A percentile compares a stretch with the other conserved stretches of the same genome.
phyloP scores from a whole-genome alignment of 2,329 filamentous ascomycete genomes.

The Sphaerulina musiva region DNA sequence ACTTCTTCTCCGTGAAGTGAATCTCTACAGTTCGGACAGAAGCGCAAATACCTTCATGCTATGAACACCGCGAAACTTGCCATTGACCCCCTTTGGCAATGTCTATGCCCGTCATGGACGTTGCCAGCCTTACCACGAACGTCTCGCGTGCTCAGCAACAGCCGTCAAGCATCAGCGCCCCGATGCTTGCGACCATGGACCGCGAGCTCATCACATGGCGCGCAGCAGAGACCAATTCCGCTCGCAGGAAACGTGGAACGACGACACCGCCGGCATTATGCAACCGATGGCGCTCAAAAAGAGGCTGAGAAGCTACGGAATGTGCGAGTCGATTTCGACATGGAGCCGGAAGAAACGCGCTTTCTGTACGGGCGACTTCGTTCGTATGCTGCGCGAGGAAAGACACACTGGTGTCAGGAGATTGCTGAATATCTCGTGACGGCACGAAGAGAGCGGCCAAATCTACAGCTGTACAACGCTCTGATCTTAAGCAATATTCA shows the following conservation, averaged over 20 bases:
- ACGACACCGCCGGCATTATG: neutral
- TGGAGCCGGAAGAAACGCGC: conserved; percentile 18
- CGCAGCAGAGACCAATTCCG: neutral
- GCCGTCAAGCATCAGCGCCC: conserved; percentile 3
- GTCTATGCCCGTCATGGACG: conserved; percentile 50
- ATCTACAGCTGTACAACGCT: conserved; percentile 61
- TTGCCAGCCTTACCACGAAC: neutral
- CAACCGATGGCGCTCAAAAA: neutral
- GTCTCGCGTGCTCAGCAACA: conserved; percentile 10
- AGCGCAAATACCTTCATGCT: conserved; percentile 10
- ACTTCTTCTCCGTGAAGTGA: no score
- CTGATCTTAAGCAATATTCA: conserved; percentile 67
- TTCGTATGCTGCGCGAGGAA: conserved; percentile 35
- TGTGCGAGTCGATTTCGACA: neutral
- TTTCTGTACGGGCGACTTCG: conserved; percentile 48
- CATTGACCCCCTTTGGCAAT: conserved; percentile 58
- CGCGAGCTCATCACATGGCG: neutral
- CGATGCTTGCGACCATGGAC: conserved; percentile 16
- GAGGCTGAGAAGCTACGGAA: neutral
- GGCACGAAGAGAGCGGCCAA: conserved; percentile 50
- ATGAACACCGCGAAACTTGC: conserved; percentile 35
- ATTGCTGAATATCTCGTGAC: conserved; percentile 55
- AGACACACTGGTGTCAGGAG: conserved; percentile 37
- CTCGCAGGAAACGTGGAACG: neutral
- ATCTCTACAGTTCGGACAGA: no score